Evolutionary conservation across 306 rosid genomes (phyloP), one percentile per base, ranked within the genome.

Genomic region (Rosa chinensis): DNA sequence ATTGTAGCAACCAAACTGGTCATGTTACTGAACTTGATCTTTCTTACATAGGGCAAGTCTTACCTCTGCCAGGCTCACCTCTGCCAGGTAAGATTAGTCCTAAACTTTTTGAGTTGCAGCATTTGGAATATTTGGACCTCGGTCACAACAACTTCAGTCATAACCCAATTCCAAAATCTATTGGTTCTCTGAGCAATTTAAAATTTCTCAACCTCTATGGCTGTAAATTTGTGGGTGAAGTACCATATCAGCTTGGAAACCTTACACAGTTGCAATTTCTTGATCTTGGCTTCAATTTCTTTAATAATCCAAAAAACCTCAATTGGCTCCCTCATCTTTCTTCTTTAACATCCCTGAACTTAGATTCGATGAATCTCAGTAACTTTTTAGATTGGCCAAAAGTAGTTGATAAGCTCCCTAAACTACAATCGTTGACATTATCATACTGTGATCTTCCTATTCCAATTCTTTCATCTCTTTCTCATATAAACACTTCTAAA

Each of bases 31-130:
- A 28, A 28, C 32, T 28, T 28, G 32, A 1, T 28, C 32, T 28
- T 28, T 0, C 0, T 28, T 28, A 0, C 32, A 28, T 0, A 28
- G 0, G 32, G 32, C 32, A 28, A 28, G 1, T 0, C 0, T 28
- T 28, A 28, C 32, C 32, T 28, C 32, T 28, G 32, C 32, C 28
- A 25, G 25, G n/a, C n/a, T n/a, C n/a, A n/a, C n/a, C n/a, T n/a
- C n/a, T n/a, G n/a, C n/a, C 1, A 28, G 2, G 32, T 28, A 28
- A 28, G 32, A 28, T 28, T 28, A 28, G 32, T 28, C 32, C 32
- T 28, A 0, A 28, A 28, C 32, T 28, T 28, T 28, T 28, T 28
- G 32, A 28, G 32, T 28, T 28, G 32, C 32, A 28, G 32, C 2
- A 28, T 28, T 28, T 28, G 32, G 32, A 28, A 28, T 28, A 28